Percentiles rank a stretch among this genome's conserved stretches.
phyloP scores from a whole-genome alignment of 495 filamentous ascomycete species.

The Clohesyomyces aquaticus region DNA sequence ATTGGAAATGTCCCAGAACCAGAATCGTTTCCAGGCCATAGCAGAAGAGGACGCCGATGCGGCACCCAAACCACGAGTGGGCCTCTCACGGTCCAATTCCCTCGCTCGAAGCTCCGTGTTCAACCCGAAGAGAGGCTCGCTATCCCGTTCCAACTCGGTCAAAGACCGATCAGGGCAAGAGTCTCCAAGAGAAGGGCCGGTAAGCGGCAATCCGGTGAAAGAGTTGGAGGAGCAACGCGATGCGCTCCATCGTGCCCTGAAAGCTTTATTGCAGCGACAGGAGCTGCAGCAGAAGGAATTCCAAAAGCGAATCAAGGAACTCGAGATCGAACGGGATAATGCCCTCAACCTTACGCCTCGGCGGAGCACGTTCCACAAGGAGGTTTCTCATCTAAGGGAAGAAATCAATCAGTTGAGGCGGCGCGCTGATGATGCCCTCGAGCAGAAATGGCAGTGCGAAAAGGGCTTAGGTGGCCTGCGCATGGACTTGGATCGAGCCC shows the following conservation, averaged over 20 bases:
- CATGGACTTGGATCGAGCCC: constrained; percentile 95
- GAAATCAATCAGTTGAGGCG: constrained; percentile 85
- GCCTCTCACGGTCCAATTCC: constrained; percentile 66
- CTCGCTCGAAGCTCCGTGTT: constrained; percentile 52
- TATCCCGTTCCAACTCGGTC: constrained; percentile 63
- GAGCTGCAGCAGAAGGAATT: constrained; percentile 79
- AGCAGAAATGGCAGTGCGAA: constrained; percentile 95
- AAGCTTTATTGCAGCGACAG: constrained; percentile 84
- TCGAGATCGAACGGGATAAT: constrained; percentile 78
- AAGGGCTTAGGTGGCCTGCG: constrained; percentile 89
- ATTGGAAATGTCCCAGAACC: constrained; percentile 54
- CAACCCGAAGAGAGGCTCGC: constrained; percentile 41
- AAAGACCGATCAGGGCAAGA: constrained; percentile 51
- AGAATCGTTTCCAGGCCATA: constrained; percentile 62
- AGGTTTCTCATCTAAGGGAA: constrained; percentile 74
- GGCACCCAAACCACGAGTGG: constrained; percentile 46
- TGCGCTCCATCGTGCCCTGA: constrained; percentile 82
- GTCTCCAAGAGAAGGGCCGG: constrained; percentile 63
- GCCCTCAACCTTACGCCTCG: constrained; percentile 71
- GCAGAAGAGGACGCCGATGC: constrained; percentile 57
- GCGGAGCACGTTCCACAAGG: constrained; percentile 76
- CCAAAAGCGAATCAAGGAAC: constrained; percentile 69
- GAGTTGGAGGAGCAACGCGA: constrained; percentile 94
- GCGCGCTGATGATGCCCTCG: constrained; percentile 92
- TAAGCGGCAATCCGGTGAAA: constrained; percentile 73